Evolutionary conservation across 768 basidiomycete species (phyloP).

Genomic region (Tremella mesenterica): DNA sequence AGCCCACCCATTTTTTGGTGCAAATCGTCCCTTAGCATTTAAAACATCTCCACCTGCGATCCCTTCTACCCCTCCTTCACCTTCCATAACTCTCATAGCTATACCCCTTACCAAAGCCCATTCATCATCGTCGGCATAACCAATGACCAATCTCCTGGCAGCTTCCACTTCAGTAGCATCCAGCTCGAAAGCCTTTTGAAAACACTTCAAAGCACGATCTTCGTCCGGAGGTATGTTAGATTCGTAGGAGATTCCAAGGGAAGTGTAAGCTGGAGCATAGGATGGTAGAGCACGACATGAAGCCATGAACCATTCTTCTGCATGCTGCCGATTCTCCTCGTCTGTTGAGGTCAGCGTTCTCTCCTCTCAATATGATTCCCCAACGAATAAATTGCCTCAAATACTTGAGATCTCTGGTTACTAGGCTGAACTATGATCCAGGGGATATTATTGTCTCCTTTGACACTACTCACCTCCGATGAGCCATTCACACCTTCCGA

Average conservation of each 20-base stretch:
- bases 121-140: conserved; percentile 84
- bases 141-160: conserved; percentile 70
- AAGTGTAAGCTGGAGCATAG: conserved; percentile 87
- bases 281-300: conserved; percentile 64
- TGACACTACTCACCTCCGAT: conserved; percentile 55
- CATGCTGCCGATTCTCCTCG: conserved; percentile 49
- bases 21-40: conserved; percentile 41
- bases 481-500: conserved; percentile 69
- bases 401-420: too few relatives aligned
- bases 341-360: conserved; percentile 16
- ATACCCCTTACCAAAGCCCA: conserved; percentile 95
- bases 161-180: conserved; percentile 81
- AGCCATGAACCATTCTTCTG: conserved; percentile 69
- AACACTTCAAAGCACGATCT: conserved; percentile 82
- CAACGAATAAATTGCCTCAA: too few relatives aligned
- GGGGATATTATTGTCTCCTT: too few relatives aligned
- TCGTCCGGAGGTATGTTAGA: conserved; percentile 64
- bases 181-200: conserved; percentile 95
- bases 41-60: conserved; percentile 49
- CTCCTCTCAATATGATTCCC: neutral
- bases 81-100: conserved; percentile 84
- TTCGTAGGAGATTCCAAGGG: conserved; percentile 85
- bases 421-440: too few relatives aligned
- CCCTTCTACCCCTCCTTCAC: conserved; percentile 70
- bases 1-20: conserved; percentile 82